Base-by-base conservation (phyloP, 83 land plant species). In the Thuja plicata region DNA sequence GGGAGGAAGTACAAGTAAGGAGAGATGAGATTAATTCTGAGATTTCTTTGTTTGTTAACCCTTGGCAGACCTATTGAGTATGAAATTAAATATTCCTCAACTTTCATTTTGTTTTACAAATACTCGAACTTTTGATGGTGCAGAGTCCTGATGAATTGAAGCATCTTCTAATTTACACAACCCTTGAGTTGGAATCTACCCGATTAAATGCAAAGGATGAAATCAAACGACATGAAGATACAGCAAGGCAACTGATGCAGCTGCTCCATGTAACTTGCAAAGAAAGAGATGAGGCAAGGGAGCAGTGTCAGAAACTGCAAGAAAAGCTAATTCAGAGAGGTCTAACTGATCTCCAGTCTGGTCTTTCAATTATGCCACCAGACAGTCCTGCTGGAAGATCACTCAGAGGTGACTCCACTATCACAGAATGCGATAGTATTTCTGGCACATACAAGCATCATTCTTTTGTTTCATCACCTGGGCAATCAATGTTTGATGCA, bases 201-300 rank as follows among this genome's bases (percentile, higher is more conserved):
- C 92, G 90, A 17, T 10, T 91, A 4, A 89, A 89, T 50, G 99
- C 95, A 30, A 96, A 93, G 46, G 97, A 94, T 38, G 96, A 96
- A 86, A 81, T 94, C 3, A 84, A 86, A 86, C 91, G 89, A 87
- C 92, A 91, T 88, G 96, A 94, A 71, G 93, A 91, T 6, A 86
- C 92, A 34, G 86, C 92, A 13, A 48, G 76, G 41, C 93, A 95
- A 38, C 89, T 97, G 79, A 90, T 90, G 83, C 93, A 89, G n/a
- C 90, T 97, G 5, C 88, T 97, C 17, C 88, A 57, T 54, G 88
- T 43, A 43, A 87, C 93, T 52, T 82, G 89, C 76, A 88, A 89
- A 37, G 98, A 96, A 50, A 91, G 98, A 70, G 99, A 96, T 78
- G 96, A 94, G 88, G 94, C 93, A 3, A 93, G 89, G 21, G 91